A percentile compares a stretch with the other conserved stretches of the same genome.
These are phyloP conservation scores for Sclerotiophoma versabilis DNA, from an alignment of 2,329 filamentous ascomycete genomes.

Conservation along the genomic window DNA sequence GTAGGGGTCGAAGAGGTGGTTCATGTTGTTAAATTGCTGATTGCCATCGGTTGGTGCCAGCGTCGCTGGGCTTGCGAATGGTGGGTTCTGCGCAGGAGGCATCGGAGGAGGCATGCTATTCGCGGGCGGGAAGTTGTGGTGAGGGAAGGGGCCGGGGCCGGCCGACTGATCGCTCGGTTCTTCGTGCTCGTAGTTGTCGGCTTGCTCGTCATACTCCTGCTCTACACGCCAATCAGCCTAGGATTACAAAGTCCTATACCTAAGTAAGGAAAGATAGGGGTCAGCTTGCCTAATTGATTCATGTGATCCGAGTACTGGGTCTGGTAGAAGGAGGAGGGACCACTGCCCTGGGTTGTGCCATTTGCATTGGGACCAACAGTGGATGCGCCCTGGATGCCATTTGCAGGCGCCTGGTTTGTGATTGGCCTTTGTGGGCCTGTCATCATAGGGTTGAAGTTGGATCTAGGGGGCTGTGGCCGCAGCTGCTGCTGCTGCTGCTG, in stretches of 20 bases:
- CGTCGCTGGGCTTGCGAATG: constrained; percentile 43
- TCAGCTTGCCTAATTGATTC: constrained; percentile 89
- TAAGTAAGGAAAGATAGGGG: constrained; percentile 58
- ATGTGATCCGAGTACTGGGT: constrained; percentile 93
- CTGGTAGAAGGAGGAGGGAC: constrained; percentile 72
- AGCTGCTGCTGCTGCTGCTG: constrained; percentile 27
- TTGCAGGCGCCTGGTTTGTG: constrained; percentile 46
- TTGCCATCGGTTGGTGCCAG: constrained; percentile 44
- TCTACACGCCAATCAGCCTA: constrained; percentile 77
- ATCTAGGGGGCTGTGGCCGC: constrained; percentile 56
- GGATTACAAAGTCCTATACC: constrained; percentile 69
- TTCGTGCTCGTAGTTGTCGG: constrained; percentile 85
- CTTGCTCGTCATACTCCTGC: constrained; percentile 94
- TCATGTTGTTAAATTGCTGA: constrained; percentile 55
- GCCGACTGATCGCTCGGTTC: constrained; percentile 71
- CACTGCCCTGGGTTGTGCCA: constrained; percentile 47
- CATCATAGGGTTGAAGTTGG: constrained; percentile 55
- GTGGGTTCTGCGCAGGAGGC: constrained; percentile 46
- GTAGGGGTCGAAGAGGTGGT: constrained; percentile 70
- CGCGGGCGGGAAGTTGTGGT: constrained; percentile 60
- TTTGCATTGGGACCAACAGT: constrained; percentile 46
- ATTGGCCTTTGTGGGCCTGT: constrained; percentile 50
- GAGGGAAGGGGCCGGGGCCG: constrained; percentile 70
- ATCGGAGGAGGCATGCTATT: constrained; percentile 50
- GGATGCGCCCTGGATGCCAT: constrained; percentile 47